Conservation (phyloP, 1,284 basidiomycete genomes). For the Inonotus hispidus region DNA sequence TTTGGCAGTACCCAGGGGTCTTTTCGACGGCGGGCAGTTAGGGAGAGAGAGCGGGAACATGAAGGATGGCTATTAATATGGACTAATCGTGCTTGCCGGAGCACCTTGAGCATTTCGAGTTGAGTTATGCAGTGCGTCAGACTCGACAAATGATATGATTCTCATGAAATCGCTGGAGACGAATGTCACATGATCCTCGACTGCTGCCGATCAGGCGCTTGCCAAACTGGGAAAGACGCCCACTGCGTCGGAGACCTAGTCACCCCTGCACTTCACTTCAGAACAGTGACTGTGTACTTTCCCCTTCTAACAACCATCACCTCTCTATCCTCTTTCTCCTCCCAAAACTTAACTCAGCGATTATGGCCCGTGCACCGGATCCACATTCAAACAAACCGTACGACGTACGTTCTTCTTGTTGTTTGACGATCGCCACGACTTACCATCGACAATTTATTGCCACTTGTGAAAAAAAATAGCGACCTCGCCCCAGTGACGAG, state of each 20-base stretch:
- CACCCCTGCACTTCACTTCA: background rate
- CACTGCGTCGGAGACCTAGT: conserved; percentile 8
- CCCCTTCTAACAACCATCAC: background rate
- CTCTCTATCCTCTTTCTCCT: background rate
- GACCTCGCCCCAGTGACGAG: conserved; percentile 47
- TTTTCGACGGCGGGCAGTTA: no score
- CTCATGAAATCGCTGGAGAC: no score
- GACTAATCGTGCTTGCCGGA: no score
- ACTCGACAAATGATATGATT: no score
- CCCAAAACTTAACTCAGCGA: background rate
- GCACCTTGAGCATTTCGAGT: no score
- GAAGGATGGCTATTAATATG: no score
- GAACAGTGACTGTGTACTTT: background rate
- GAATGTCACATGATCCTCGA: conserved; percentile 26
- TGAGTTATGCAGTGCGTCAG: no score
- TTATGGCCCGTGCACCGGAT: background rate
- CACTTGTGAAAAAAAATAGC: conserved; percentile 27
- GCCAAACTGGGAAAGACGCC: conserved; percentile 21
- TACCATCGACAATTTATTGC: conserved; percentile 6
- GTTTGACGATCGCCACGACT: background rate
- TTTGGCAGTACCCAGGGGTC: no score
- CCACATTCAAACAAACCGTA: conserved; percentile 39
- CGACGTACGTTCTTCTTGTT: conserved; percentile 33
- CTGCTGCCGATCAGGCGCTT: conserved; percentile 17
- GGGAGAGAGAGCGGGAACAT: no score